Evolutionary conservation across 257 asterid species (phyloP), one percentile per base, ranked within the genome.

Genomic region (Forsythia viridissima): DNA sequence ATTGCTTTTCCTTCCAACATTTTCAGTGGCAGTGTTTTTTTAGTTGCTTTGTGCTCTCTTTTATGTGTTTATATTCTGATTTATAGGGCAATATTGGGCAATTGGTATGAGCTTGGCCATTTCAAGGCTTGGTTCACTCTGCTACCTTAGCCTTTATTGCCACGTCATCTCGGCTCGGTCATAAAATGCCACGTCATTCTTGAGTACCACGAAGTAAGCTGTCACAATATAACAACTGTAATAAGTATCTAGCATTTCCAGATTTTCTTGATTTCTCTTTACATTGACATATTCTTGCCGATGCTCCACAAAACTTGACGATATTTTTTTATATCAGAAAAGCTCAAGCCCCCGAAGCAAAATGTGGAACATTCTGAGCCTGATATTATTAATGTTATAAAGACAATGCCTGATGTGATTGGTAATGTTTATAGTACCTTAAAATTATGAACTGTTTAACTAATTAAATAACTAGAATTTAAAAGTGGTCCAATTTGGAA

Each of bases 1-100:
- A 83, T 3, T 68, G 87, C 84, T 70, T 83, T 83, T 41, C 84
- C 87, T 66, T 83, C 87, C 73, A 80, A 68, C 82, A 83, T 83
- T 10, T 67, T 66, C 66, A 12, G 21, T 16, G 65, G 30, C 16
- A 6, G 24, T 18, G 8, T 55, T 55, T 18, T 16, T 15, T 16
- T 18, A 18, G 65, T 15, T 55, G 18, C 63, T 18, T n/a, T 55
- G 18, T 55, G 8, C 24, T 55, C 65, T 4, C 24, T 3, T 55
- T 55, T 20, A 18, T n/a, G n/a, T 15, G 7, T 48, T 48, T 48
- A 15, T 4, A 12, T 48, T 48, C 57, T 48, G 7, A 48, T 13
- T 3, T 48, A 10, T 44, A 11, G 15, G 51, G 15, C 48, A 43
- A 43, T 43, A 10, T 44, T 44, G 51, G 52, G 46, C 13, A 11